Evolutionary conservation across 805 yeast species (phyloP), one percentile per base, ranked within the genome.

Genomic region (Lachancea fermentati): DNA sequence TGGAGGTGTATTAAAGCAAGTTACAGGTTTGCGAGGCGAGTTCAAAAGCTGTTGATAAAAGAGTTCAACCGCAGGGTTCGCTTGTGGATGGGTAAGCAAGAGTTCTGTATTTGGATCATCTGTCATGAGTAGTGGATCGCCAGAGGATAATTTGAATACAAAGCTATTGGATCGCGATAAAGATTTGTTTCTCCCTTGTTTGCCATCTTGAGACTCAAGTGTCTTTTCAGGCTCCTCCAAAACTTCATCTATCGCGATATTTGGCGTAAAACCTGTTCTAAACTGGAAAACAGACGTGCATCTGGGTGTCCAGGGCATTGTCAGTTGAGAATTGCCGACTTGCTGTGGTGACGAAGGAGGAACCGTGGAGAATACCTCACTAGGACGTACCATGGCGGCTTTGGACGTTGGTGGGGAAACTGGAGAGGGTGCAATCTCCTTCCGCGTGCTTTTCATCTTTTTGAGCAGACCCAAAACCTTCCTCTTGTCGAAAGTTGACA

Each of bases 51-150:
- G 51, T 19, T 42, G 49, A 32, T 43, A 47, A n/a, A 43, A 43
- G n/a, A 41, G 34, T 29, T 55, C 57, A 1, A 51, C 26, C 3
- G 43, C 19, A 12, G 32, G 26, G 11, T 14, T 19, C 11, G 12
- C 17, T 4, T 30, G 30, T n/a, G 29, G 32, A 15, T 33, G 42
- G 13, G 35, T 14, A 5, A 36, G 33, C n/a, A 40, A 32, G 8
- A 29, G 22, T 5, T 48, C 50, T 3, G 50, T 51, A 11, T 52
- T 57, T 3, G 54, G 50, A 18, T 59, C 59, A 43, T 60, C 63
- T 11, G 53, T 56, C 17, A 58, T 44, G 19, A 60, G 37, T 16
- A 60, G 37, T 15, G 65, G 65, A 47, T 60, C 65, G 2, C 60
- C 57, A n/a, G 60, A 48, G 2, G 57, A 48, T 19, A 52, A 46